Base-by-base conservation (phyloP, 179 eudicot species). In the Amaranthus tricolor region DNA sequence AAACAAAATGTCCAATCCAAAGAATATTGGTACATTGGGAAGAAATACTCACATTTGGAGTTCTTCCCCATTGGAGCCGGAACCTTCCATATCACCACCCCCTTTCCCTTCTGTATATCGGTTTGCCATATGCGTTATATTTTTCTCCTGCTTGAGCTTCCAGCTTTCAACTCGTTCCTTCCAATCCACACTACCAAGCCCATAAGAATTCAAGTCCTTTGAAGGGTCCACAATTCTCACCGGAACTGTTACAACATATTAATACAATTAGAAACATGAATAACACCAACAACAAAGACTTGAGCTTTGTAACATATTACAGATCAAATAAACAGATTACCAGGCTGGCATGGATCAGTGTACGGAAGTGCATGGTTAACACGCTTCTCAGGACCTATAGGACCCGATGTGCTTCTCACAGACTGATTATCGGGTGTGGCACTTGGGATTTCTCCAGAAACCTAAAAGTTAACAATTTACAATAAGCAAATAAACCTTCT, bases 51-150 rank as follows among this genome's bases (percentile, higher is more conserved):
- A 94, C 98, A 92, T 88, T 84, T 88, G 98, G 57, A 92, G 82
- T 82, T 94, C 98, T 88, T 94, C 98, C 47, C 96, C 96, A 84
- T 94, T 92, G 51, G 98, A 92, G 51, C 98, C 98, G 56, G 93
- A 89, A 74, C 98, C 94, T 82, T 91, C 98, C 47, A 85, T 87
- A 67, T 91, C 97, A 81, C 96, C 97, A 81, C 96, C 96, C 60
- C 91, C 94, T 75, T 75, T 81, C 48, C 96, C 98, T 80, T 91
- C 97, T 43, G 86, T 12, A 80, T 93, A 87, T 71, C 88, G 83
- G 79, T 79, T 82, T 44, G 68, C 68, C 87, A 84, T 84, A 44
- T 91, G 92, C 81, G 76, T 72, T 52, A 81, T 70, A 68, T 87
- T 91, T 83, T 88, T 89, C 31, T 91, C 94, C 86, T 91, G 96